phyloP scores from a whole-genome alignment of 306 rosid genomes.

The Cercis canadensis region DNA sequence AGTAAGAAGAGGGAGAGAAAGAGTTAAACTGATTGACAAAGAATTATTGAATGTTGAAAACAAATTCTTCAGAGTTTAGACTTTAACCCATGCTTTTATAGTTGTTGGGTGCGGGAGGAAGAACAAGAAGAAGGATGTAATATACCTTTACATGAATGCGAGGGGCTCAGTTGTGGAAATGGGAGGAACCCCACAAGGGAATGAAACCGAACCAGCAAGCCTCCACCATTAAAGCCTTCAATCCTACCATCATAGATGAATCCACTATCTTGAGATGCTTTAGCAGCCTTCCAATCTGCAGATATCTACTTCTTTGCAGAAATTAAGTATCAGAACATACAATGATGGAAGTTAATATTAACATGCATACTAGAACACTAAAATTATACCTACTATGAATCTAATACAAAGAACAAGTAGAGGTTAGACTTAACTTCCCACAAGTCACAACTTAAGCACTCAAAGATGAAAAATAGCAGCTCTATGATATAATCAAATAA shows the following conservation, averaged over 20 bases:
- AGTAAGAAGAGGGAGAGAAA: no score
- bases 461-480: background rate
- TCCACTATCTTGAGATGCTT: constrained; percentile 59
- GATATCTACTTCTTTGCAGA: constrained; percentile 91
- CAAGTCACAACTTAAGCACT: background rate
- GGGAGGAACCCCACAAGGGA: constrained; percentile 88
- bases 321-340: constrained; percentile 60
- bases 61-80: background rate
- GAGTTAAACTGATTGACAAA: no score
- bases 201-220: constrained; percentile 69
- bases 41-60: background rate
- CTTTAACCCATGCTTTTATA: background rate
- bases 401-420: background rate
- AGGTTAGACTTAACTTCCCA: background rate
- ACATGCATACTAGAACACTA: constrained; percentile 4
- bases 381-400: background rate
- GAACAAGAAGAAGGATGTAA: background rate
- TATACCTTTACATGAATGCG: constrained; percentile 77
- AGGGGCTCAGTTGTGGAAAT: constrained; percentile 76
- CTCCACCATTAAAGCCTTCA: constrained; percentile 80
- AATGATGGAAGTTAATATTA: background rate
- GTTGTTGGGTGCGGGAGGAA: background rate
- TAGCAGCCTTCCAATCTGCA: constrained; percentile 90
- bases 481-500: background rate
- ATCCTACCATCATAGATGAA: constrained; percentile 70